Evolutionary conservation across 305 asterid species (phyloP), one percentile per base, ranked within the genome.

Genomic region (Fraxinus nigra): DNA sequence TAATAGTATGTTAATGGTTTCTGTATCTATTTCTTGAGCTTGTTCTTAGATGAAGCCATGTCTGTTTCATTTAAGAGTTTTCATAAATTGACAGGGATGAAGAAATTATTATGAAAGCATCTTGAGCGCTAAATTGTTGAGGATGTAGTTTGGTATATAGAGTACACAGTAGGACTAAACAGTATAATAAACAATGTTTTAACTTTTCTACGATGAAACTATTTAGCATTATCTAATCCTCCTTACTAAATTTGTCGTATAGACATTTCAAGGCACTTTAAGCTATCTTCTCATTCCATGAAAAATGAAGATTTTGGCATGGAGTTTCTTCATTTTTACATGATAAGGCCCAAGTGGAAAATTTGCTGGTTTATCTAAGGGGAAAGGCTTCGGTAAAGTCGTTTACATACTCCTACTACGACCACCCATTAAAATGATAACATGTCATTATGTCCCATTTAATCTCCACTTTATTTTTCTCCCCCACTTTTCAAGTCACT

Each of bases 41-140:
- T 24, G 72, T 63, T 22, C 72, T 63, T 26, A 22, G 72, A 63
- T 63, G 72, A 20, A 63, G 72, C 72, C 72, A 63, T 24, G 33
- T 13, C 32, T 24, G 16, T 13, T 22, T 63, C 72, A 24, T 59
- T 59, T 18, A n/a, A 1, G 69, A 59, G 26, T 9, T 63, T 24
- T 63, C 72, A 24, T 22, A 63, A 51, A 9, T 63, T 26, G 48
- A 61, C 37, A 48, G 76, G 77, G 83, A 20, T 75, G 82, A 72
- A 78, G 80, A 82, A 35, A 70, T 59, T 35, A 18, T 34, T 79
- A 32, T 78, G 40, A 56, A 76, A 76, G 59, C 24, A 33, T 78
- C 28, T 78, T 61, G 35, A 59, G 26, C 65, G n/a, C 10, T 54
- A n/a, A n/a, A 5, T 16, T 54, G 24, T 54, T 51, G 26, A 18